Percentiles rank a stretch among this genome's conserved stretches.
Evolutionary conservation across 176 grass and related monocot species (phyloP).

Genomic region (Aegilops umbellulata): DNA sequence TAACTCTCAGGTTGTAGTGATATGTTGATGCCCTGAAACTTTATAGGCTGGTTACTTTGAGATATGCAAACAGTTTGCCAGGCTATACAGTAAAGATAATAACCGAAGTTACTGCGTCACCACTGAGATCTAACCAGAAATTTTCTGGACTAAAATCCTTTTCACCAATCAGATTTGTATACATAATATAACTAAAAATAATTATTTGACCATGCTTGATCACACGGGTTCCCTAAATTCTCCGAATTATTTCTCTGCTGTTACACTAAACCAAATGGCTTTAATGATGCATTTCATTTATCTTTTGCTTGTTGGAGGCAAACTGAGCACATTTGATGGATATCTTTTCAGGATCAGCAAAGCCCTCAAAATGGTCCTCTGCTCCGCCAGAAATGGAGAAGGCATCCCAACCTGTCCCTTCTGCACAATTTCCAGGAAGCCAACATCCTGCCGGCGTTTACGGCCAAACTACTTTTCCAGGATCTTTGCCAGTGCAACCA

Average conservation of each 20-base stretch:
- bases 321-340: not conserved
- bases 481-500: constrained; percentile 49
- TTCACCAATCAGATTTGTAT: not conserved
- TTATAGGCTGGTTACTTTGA: not conserved
- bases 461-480: constrained; percentile 53
- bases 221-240: not conserved
- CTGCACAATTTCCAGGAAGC: constrained; percentile 41
- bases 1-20: not conserved
- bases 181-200: not conserved
- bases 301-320: constrained; percentile 11
- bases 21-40: not conserved
- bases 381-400: constrained; percentile 49
- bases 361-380: constrained; percentile 62
- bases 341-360: constrained; percentile 56
- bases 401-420: constrained; percentile 30
- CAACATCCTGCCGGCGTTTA: constrained; percentile 45
- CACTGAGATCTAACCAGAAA: not conserved
- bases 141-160: constrained; percentile 1
- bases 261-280: not conserved
- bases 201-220: not conserved
- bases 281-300: not conserved
- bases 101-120: not conserved
- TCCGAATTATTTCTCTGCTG: not conserved
- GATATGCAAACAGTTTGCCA: not conserved
- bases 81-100: not conserved